Evolutionary conservation across 352 stramenopile genomes (phyloP).

Genomic region (Peronospora farinosa): DNA sequence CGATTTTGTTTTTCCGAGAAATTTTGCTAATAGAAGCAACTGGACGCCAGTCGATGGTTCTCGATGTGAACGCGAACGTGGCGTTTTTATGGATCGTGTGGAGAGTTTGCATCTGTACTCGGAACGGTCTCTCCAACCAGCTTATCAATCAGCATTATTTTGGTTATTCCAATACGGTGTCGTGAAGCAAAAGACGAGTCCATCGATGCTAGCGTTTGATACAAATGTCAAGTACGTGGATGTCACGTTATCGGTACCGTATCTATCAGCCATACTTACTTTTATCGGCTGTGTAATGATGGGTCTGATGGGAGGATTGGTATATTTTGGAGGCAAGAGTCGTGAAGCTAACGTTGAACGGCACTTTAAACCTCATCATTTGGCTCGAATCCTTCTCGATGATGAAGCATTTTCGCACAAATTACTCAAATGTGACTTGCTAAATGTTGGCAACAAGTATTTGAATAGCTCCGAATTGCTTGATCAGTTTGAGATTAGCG

Average conservation of each 20-base stretch:
- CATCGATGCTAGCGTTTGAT: constrained; percentile 27
- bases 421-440: constrained; percentile 43
- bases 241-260: constrained; percentile 31
- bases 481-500: constrained; percentile 51
- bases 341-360: constrained; percentile 39
- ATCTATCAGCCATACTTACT: constrained; percentile 34
- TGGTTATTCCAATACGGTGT: constrained; percentile 48
- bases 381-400: constrained; percentile 39
- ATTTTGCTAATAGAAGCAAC: constrained; percentile 28
- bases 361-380: constrained; percentile 40
- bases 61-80: constrained; percentile 43
- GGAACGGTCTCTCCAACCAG: constrained; percentile 40
- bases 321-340: constrained; percentile 39
- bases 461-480: constrained; percentile 49
- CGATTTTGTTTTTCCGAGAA: constrained; percentile 49
- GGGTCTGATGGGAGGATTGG: constrained; percentile 29
- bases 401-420: constrained; percentile 33
- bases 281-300: constrained; percentile 34
- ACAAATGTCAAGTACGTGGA: constrained; percentile 27
- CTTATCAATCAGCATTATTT: constrained; percentile 43
- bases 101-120: constrained; percentile 44
- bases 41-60: constrained; percentile 32
- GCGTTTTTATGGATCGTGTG: constrained; percentile 35
- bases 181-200: constrained; percentile 23
- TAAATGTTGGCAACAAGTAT: constrained; percentile 43